Percentiles rank a stretch among this genome's conserved stretches.
These are phyloP conservation scores for Rhodosorus marinus DNA, from an alignment of 23 red algal species.

Conservation along the genomic window DNA sequence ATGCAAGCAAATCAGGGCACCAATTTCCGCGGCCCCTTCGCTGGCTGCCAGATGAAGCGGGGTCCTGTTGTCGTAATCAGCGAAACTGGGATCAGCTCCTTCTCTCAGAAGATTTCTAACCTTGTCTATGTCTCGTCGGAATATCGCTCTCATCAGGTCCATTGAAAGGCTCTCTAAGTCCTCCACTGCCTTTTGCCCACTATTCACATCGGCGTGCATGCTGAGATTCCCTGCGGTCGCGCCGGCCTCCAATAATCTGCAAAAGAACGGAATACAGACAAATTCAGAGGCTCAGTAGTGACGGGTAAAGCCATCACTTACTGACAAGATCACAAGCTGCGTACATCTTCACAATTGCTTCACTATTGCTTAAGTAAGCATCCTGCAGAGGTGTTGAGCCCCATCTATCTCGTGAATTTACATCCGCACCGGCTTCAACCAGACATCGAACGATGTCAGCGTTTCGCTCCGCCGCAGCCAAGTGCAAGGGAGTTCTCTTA, in stretches of 20 bases:
- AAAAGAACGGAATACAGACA: neutral
- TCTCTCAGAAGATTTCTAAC: slow-evolving; percentile 7
- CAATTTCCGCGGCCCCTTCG: slow-evolving; percentile 48
- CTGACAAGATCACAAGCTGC: slow-evolving; percentile 14
- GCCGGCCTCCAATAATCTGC: no score
- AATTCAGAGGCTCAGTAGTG: neutral
- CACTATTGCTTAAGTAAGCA: slow-evolving; percentile 18
- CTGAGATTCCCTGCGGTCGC: no score
- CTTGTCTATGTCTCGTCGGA: neutral
- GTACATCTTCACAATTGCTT: slow-evolving; percentile 7
- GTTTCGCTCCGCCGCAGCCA: slow-evolving; percentile 77
- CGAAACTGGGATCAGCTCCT: slow-evolving; percentile 23
- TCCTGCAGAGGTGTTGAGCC: slow-evolving; percentile 68
- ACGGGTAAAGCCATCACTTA: slow-evolving; percentile 12
- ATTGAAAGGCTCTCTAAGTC: slow-evolving; percentile 2
- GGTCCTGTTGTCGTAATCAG: slow-evolving; percentile 63
- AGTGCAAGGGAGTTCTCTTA: slow-evolving; percentile 57
- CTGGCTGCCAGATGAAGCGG: slow-evolving; percentile 54
- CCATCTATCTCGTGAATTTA: slow-evolving; percentile 38
- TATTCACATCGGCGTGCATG: no score
- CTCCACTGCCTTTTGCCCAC: no score
- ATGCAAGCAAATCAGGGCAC: slow-evolving; percentile 16
- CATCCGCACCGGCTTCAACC: slow-evolving; percentile 21
- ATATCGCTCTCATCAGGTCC: slow-evolving; percentile 1
- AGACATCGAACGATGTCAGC: slow-evolving; percentile 11